phyloP scores from a whole-genome alignment of 2,329 filamentous ascomycete genomes.

The Hirsutella thompsonii region DNA sequence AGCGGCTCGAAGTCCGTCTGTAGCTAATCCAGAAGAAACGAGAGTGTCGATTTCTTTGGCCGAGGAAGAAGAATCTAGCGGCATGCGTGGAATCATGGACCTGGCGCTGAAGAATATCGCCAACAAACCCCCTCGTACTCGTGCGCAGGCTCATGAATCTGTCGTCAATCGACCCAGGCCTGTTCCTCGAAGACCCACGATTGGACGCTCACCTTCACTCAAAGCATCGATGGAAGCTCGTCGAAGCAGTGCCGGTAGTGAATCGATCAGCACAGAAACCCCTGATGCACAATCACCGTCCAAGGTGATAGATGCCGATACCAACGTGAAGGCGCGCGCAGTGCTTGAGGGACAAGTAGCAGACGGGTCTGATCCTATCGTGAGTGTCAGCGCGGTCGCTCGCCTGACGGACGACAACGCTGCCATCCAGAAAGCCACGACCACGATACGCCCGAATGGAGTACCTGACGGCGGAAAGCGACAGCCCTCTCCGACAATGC shows the following conservation, averaged over 20 bases:
- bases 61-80: conserved; percentile 37
- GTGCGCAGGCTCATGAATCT: conserved; percentile 15
- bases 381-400: too few species aligned
- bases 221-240: background rate
- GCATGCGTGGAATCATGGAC: conserved; percentile 35
- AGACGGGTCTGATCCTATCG: too few species aligned
- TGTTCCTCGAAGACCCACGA: conserved; percentile 27
- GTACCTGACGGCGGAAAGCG: too few species aligned
- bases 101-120: conserved; percentile 20
- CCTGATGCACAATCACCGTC: background rate
- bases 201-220: background rate
- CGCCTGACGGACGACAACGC: too few species aligned
- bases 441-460: too few species aligned
- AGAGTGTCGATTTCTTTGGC: too few species aligned
- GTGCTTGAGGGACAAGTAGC: too few species aligned
- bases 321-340: too few species aligned
- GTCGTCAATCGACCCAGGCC: conserved; percentile 43
- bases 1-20: conserved; percentile 4
- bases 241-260: background rate
- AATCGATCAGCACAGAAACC: background rate
- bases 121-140: background rate
- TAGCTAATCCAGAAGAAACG: too few species aligned
- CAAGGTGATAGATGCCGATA: too few species aligned
- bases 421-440: too few species aligned
- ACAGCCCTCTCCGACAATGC: too few species aligned